Evolutionary conservation across 768 basidiomycete genomes (phyloP), one percentile per base, ranked within the genome.

Genomic region (Tephrocybe sp.): DNA sequence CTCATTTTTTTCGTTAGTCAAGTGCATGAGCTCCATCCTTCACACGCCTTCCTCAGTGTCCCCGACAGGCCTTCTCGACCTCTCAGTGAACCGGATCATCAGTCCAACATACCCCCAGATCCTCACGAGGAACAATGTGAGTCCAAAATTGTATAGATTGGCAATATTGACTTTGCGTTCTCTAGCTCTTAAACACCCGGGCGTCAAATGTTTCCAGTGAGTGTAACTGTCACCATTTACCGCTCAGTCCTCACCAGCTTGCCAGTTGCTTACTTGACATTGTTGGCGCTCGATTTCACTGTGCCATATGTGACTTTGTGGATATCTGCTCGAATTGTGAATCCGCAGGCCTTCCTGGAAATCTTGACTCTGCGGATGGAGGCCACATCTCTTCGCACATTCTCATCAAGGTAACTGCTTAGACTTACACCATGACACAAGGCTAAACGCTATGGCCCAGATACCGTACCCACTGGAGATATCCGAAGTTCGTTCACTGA

Each of bases 301-400:
- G 95, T 61, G 90, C 90, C 9, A 84, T 91, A 18, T 98, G 95
- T 64, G 82, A 87, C 34, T 81, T 84, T 7, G 78, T 92, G 34
- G 90, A 93, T 60, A 92, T 93, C 28, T 93, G 92, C 58, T 80
- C 86, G 15, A 90, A 91, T 57, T 93, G 91, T 64, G 91, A 93
- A 65, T 86, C 88, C 10, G 90, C 86, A 23, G 91, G 91, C 24
- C 74, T 93, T 28, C 90, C 91, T 2, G 90, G 90, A 5, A 91
- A 90, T 52, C 68, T 92, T 9, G 86, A 91, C 53, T 84, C 87
- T 0, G 74, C 80, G 0, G 87, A 90, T 34, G 86, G 83, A 4
- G 90, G 88, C 0, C 91, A 93, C 58, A 77, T 79, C 48, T 90
- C 88, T 14, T 87, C 89, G 1, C 94, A 98, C 62, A 93, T 96